These are phyloP conservation scores for Suillus subalutaceus DNA, from an alignment of 768 basidiomycete genomes.

Conservation along the genomic window DNA sequence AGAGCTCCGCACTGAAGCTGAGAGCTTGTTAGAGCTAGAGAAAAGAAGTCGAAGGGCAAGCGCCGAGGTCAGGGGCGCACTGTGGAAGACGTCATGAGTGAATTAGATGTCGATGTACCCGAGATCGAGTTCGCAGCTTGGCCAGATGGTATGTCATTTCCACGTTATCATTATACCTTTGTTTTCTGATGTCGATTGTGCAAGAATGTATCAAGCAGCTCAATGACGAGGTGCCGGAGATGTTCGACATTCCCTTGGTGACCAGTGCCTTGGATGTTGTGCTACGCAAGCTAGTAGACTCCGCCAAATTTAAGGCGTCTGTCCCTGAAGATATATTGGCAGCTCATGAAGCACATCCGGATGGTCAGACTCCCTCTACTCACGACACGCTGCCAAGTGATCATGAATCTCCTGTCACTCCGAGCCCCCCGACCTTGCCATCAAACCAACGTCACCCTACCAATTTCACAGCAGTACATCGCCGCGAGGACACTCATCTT, in stretches of 20 bases:
- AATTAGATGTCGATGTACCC: not conserved
- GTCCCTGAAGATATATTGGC: not conserved
- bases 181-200: not conserved
- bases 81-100: not conserved
- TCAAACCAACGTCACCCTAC: not conserved
- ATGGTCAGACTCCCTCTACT: not conserved
- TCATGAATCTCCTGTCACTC: not conserved
- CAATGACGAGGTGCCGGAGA: not conserved
- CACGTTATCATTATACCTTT: not conserved
- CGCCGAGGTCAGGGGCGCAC: not conserved
- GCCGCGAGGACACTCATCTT: not conserved
- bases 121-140: not conserved
- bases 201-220: not conserved
- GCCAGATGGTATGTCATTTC: not conserved
- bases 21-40: not conserved
- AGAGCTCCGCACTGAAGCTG: not conserved
- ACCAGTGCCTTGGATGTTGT: not conserved
- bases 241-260: not conserved
- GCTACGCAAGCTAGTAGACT: not conserved
- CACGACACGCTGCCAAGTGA: not conserved
- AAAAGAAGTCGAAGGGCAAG: constrained; percentile 1
- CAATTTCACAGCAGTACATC: not conserved
- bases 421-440: not conserved
- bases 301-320: not conserved
- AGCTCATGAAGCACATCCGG: not conserved